These are phyloP conservation scores for Puya raimondii DNA, from an alignment of 176 grass and related monocot genomes.

Conservation along the genomic window DNA sequence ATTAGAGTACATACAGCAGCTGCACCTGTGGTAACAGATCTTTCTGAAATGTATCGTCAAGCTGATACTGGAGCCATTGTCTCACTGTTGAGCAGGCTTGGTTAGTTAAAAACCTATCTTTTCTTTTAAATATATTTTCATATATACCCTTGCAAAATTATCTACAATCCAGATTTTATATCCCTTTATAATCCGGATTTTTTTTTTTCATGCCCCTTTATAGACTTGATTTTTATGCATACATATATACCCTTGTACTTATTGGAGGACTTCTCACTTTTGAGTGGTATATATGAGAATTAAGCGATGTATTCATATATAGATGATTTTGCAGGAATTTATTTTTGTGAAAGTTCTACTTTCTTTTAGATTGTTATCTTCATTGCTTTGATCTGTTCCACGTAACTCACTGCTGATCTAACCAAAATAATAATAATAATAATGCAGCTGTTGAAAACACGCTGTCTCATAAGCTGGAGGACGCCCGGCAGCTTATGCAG, in stretches of 20 bases:
- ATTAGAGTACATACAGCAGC: conserved; percentile 96
- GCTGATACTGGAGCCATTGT: conserved; percentile 87
- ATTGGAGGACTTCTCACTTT: too few species aligned
- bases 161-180: neutral
- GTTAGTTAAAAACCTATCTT: conserved; percentile 31
- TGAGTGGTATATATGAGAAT: too few species aligned
- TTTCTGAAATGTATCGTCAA: conserved; percentile 95
- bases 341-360: neutral
- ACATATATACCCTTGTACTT: too few species aligned
- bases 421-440: neutral
- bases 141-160: neutral
- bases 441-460: conserved; percentile 83
- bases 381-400: neutral
- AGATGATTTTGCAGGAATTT: neutral
- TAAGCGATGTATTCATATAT: too few species aligned
- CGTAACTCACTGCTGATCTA: neutral
- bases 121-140: conserved; percentile 4
- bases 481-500: conserved; percentile 78
- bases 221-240: too few species aligned
- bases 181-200: conserved; percentile 11
- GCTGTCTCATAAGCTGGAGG: conserved; percentile 80
- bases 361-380: neutral
- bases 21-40: conserved; percentile 89
- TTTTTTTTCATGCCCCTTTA: too few species aligned
- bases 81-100: conserved; percentile 61